Percentiles rank a stretch among this genome's conserved stretches.
These are phyloP conservation scores for Suaeda aralocaspica DNA, from an alignment of 148 eudicot genomes.

Conservation along the genomic window DNA sequence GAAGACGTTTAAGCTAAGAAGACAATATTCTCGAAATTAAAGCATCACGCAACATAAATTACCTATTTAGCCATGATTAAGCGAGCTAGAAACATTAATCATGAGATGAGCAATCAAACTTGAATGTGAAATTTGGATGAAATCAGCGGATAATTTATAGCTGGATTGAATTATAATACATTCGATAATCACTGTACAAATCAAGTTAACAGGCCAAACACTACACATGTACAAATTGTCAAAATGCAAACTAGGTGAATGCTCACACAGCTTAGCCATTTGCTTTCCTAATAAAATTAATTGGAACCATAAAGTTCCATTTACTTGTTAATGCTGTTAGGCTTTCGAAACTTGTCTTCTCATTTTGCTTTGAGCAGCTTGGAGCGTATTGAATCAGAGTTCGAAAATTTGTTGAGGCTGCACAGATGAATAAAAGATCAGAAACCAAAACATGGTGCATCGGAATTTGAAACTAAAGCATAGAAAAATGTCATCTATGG, in stretches of 20 bases:
- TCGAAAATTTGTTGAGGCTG: conserved; percentile 58
- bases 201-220: not conserved
- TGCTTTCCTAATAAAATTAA: conserved; percentile 2
- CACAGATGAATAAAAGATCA: no score
- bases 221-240: conserved; percentile 22
- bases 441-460: no score
- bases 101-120: not conserved
- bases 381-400: conserved; percentile 50
- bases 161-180: conserved; percentile 4
- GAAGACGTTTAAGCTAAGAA: no score
- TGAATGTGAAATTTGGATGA: not conserved
- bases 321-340: not conserved
- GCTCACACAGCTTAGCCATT: no score
- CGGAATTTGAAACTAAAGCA: no score
- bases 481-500: no score
- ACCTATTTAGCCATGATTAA: not conserved
- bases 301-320: not conserved
- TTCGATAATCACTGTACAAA: conserved; percentile 18
- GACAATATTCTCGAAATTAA: no score
- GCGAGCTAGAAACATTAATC: not conserved
- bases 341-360: conserved; percentile 2
- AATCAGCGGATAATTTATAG: not conserved
- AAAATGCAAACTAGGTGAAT: no score
- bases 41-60: no score
- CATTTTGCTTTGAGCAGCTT: conserved; percentile 54